Base-by-base conservation (phyloP, 768 basidiomycete genomes). In the Leccinum variicolor region DNA sequence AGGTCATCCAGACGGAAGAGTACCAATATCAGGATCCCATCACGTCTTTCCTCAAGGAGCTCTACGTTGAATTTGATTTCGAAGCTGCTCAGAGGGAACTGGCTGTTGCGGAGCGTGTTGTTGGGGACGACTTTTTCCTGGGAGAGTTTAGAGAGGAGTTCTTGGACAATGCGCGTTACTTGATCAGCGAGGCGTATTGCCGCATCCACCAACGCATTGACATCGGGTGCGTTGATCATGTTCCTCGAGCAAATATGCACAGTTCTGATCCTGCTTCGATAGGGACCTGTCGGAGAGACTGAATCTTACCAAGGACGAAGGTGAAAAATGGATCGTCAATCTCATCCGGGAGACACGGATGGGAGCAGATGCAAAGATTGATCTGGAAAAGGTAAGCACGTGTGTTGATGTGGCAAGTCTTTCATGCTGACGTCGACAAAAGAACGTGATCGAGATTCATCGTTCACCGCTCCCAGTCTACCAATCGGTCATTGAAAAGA, bases 241-340 rank as follows among this genome's bases (percentile, higher is more conserved):
- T 34, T 26, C 41, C 14, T 53, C 3, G 41, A 52, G 28, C 3
- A 14, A 39, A 14, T 15, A 14, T 0, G 11, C 14, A 7, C 15
- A 25, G 6, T 7, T 21, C 46, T 57, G 3, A 67, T 21, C 3
- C 58, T 53, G 6, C 45, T 45, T 39, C 6, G 47, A 25, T 60
- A 94, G 94, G 58, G 93, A 97, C 67, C 83, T 98, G 13, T 97
- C 95, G 9, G 89, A 92, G 66, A 86, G 96, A 9, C 81, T 98
- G 14, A 98, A 98, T 73, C 82, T 98, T 50, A 87, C 90, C n/a
- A 84, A 81, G 43, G 94, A 94, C 62, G 97, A 98, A 69, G 97
- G 96, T 52, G 97, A 99, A 71, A 96, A 96, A 67, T 99, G 96
- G 96, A 96, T 98, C 60, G 97, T 98, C 66, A 98, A 98, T 78